phyloP scores from a whole-genome alignment of 352 stramenopile species.

The Blastocystis sp. region DNA sequence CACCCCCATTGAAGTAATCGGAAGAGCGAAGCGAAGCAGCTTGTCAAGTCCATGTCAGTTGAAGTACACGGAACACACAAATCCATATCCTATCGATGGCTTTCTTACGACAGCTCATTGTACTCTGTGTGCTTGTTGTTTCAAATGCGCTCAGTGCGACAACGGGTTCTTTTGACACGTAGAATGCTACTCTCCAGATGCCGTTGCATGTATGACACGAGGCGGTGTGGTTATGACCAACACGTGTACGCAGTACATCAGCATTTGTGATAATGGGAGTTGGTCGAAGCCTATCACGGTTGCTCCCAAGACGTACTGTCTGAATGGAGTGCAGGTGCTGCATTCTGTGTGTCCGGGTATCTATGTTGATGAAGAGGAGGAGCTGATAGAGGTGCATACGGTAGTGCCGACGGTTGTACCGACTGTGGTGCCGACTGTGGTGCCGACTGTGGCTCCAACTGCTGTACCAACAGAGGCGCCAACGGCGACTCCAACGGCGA shows the following conservation, averaged over 20 bases:
- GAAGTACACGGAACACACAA: background rate
- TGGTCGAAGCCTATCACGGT: background rate
- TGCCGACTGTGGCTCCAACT: background rate
- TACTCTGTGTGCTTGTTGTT: background rate
- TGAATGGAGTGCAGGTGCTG: conserved; percentile 34
- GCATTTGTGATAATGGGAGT: conserved; percentile 27
- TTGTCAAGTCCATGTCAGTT: conserved; percentile 18
- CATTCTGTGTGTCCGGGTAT: background rate
- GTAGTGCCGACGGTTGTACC: background rate
- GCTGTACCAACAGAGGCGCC: background rate
- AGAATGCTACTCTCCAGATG: conserved; percentile 10
- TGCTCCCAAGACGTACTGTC: conserved; percentile 7
- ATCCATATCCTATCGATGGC: conserved; percentile 37
- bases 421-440: background rate
- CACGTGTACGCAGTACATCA: conserved; percentile 24
- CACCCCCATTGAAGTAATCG: background rate
- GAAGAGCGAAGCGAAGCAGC: conserved; percentile 50
- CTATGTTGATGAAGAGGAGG: background rate
- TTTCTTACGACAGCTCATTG: background rate
- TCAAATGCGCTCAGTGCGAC: background rate
- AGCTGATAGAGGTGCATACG: background rate
- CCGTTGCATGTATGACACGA: conserved; percentile 15
- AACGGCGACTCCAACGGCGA: background rate
- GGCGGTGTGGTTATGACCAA: background rate
- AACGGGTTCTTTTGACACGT: background rate